Evolutionary conservation across 2,329 filamentous ascomycete genomes (phyloP).

Genomic region (Drechslerella dactyloides): DNA sequence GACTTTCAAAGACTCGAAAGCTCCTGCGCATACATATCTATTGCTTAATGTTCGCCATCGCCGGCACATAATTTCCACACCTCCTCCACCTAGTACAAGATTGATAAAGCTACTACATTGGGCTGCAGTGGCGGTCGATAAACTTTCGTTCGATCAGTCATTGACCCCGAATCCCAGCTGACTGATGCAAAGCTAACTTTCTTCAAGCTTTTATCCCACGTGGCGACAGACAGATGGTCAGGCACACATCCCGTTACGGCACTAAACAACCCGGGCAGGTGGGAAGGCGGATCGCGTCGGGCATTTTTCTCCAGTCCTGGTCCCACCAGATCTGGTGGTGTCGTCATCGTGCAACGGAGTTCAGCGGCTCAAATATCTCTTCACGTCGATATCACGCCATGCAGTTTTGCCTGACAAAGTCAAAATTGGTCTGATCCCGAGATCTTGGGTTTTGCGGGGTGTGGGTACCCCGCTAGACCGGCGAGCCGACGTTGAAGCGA

Average conservation of each 20-base stretch:
- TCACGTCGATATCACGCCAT: not conserved
- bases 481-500: too few species aligned
- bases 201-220: conserved; percentile 30
- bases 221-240: conserved; percentile 34
- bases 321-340: not conserved
- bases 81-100: too few species aligned
- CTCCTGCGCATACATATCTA: too few species aligned
- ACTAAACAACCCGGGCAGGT: conserved; percentile 31
- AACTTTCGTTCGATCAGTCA: conserved; percentile 13
- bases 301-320: conserved; percentile 1
- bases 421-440: too few species aligned
- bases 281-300: conserved; percentile 33
- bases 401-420: not conserved
- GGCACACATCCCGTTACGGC: conserved; percentile 14
- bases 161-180: conserved; percentile 5
- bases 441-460: too few species aligned
- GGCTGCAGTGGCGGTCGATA: not conserved
- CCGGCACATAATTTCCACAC: too few species aligned
- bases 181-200: conserved; percentile 2
- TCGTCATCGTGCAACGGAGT: conserved; percentile 15
- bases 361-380: not conserved
- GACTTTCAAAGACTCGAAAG: too few species aligned
- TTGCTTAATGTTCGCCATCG: too few species aligned
- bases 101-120: too few species aligned
- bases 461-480: too few species aligned